Base-by-base conservation (phyloP, 345 rosid species). In the Excoecaria agallocha region DNA sequence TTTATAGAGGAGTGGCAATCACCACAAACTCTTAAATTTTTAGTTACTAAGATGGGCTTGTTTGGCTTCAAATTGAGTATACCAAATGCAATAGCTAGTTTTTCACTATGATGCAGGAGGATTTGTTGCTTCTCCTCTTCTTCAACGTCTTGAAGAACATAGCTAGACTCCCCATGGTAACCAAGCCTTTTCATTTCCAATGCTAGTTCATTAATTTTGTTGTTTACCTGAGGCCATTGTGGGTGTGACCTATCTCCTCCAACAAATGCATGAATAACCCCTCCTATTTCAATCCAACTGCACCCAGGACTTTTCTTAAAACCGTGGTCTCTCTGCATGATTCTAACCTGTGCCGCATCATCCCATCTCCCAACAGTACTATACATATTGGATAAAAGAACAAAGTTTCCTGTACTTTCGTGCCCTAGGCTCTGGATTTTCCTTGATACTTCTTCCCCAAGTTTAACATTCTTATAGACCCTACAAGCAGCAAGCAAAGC, bases 401-500 rank as follows among this genome's bases (percentile, higher is more conserved):
- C 86, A 72, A 78, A 86, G 74, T 82, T 87, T 54, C 88, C 88
- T 0, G 75, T 69, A 69, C 85, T 84, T 76, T 80, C 81, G 20
- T 86, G 86, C 37, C 86, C 90, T 66, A 84, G 80, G 54, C 71
- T 82, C 72, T 80, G 67, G 76, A 88, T 86, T 76, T 73, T 78
- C 76, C 76, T 63, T 60, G 85, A 81, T 2, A 89, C 87, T 77
- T 80, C 58, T 79, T 85, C 90, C 63, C 90, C 90, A 65, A 88
- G 79, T 79, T 89, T 81, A 19, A 81, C 74, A 68, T 88, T 73
- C 77, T 85, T 84, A 78, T 88, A 87, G 62, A 81, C 81, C 68
- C 83, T 84, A 51, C 94, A 87, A 66, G 88, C 90, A 66, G 86
- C 85, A 12, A 89, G 85, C 49, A 89, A 66, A 49, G 90, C 81